These are phyloP conservation scores for Debaryomyces subglobosus DNA, from an alignment of 1,139 yeast species.

Conservation along the genomic window DNA sequence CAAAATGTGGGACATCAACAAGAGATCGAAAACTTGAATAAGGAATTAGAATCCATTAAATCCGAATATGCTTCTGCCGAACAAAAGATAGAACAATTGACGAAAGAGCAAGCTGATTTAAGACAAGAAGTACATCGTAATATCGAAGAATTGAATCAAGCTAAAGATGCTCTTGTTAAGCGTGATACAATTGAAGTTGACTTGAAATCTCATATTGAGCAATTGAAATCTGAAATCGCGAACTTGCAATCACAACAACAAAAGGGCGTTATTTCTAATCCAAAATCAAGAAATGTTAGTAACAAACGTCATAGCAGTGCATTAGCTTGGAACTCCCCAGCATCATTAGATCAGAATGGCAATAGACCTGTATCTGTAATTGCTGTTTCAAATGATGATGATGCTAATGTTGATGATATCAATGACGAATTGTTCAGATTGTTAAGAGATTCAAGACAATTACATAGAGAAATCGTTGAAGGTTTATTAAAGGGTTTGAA, in stretches of 20 bases:
- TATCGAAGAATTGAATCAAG: conserved; percentile 62
- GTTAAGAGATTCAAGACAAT: conserved; percentile 75
- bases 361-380: conserved; percentile 61
- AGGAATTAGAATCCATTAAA: conserved; percentile 59
- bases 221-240: conserved; percentile 67
- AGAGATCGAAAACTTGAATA: conserved; percentile 56
- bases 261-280: conserved; percentile 23
- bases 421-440: conserved; percentile 73
- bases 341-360: conserved; percentile 35
- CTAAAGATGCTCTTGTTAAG: conserved; percentile 63
- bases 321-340: conserved; percentile 37
- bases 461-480: conserved; percentile 84
- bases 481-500: conserved; percentile 88
- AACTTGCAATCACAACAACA: conserved; percentile 46
- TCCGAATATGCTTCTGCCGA: conserved; percentile 65
- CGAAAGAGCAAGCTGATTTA: conserved; percentile 65
- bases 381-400: conserved; percentile 58
- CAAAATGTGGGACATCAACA: conserved; percentile 52
- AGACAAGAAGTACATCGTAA: conserved; percentile 65
- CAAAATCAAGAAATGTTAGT: conserved; percentile 34
- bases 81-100: conserved; percentile 62
- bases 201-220: conserved; percentile 67
- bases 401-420: conserved; percentile 64
- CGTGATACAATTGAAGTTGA: conserved; percentile 71
- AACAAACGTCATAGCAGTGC: conserved; percentile 49